Conservation (phyloP, 1,284 basidiomycete species). For the Ceratobasidium sp. region DNA sequence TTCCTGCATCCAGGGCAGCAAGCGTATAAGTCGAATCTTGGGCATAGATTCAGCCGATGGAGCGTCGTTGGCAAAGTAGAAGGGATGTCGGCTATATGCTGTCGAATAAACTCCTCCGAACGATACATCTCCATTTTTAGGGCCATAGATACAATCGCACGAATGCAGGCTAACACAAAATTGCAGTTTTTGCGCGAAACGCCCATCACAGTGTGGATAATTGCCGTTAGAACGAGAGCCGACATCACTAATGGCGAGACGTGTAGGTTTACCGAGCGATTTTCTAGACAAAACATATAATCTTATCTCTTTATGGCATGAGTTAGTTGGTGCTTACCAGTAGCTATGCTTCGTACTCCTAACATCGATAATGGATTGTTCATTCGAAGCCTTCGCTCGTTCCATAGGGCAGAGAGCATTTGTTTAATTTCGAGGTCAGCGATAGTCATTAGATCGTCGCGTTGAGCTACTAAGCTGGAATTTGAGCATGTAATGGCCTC, state of each 20-base stretch:
- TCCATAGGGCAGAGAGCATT: neutral
- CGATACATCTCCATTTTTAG: neutral
- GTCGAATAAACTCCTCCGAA: neutral
- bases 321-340: too few relatives aligned
- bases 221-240: neutral
- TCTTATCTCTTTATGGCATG: too few relatives aligned
- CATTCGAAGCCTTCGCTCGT: neutral
- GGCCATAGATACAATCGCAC: neutral
- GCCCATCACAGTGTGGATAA: constrained; percentile 1
- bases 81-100: neutral
- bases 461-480: neutral
- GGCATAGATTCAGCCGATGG: neutral
- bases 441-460: neutral
- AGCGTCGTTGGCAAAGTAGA: neutral
- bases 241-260: neutral
- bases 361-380: too few relatives aligned
- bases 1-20: neutral
- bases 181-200: neutral
- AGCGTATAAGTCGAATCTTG: neutral
- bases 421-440: neutral
- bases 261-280: neutral
- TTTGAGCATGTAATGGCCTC: neutral
- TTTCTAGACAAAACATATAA: neutral
- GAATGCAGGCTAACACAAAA: neutral
- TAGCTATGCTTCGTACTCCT: too few relatives aligned